phyloP scores from a whole-genome alignment of 179 eudicot species.

The Beta lomatogona region DNA sequence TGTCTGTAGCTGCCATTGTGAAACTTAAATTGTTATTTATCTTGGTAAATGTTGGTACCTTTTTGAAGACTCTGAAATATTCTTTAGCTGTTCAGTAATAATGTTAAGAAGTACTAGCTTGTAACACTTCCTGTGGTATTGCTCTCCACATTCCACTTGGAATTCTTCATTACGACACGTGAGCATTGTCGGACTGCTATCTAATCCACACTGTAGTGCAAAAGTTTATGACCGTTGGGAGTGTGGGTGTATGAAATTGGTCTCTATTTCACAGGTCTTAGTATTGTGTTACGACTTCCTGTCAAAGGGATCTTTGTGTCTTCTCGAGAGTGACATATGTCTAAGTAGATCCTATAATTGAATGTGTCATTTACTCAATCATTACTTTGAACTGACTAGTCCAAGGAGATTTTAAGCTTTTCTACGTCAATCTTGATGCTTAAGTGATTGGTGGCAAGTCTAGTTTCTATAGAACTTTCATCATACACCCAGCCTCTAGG shows the following conservation, averaged over 20 bases:
- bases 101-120: not conserved
- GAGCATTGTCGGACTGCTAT: not conserved
- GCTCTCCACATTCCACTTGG: not conserved
- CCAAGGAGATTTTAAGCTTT: not conserved
- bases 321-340: no score
- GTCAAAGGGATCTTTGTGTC: not conserved
- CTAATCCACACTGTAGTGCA: not conserved
- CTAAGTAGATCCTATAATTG: no score
- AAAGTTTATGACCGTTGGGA: not conserved
- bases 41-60: not conserved
- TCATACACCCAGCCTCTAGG: no score
- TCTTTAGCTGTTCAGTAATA: not conserved
- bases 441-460: not conserved
- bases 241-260: not conserved
- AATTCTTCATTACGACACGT: not conserved
- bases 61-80: not conserved
- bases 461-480: not conserved
- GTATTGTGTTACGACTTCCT: not conserved
- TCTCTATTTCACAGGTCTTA: not conserved
- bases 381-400: not conserved
- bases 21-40: not conserved
- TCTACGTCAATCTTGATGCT: not conserved
- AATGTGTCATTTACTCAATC: not conserved
- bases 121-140: not conserved
- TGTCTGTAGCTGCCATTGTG: not conserved